A percentile compares a stretch with the other conserved stretches of the same genome.
phyloP scores from a whole-genome alignment of 768 basidiomycete genomes.

The Leccinum barrowsii region DNA sequence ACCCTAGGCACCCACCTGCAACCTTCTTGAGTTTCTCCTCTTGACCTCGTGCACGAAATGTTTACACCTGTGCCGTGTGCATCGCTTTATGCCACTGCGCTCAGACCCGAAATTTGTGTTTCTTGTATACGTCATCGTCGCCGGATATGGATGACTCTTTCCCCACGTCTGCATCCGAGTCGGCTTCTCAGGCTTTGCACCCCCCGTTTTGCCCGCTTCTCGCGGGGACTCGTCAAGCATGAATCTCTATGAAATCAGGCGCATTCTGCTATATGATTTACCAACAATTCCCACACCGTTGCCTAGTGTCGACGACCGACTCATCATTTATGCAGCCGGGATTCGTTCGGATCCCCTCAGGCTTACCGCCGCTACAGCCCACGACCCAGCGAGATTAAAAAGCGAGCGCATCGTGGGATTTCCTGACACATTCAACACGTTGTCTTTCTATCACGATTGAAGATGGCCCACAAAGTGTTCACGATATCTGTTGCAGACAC shows the following conservation, averaged over 20 bases:
- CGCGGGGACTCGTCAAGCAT: neutral
- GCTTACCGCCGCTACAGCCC: neutral
- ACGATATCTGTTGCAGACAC: conserved; percentile 43
- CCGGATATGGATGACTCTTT: neutral
- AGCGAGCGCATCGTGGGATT: neutral
- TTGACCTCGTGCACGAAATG: neutral
- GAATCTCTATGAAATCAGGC: neutral
- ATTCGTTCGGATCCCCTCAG: neutral
- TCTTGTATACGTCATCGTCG: conserved; percentile 6
- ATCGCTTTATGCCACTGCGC: neutral
- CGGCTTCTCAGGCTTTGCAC: neutral
- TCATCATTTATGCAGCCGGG: neutral
- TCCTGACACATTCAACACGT: neutral
- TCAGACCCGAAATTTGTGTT: neutral
- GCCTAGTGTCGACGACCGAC: neutral
- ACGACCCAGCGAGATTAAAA: neutral
- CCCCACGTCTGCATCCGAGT: neutral
- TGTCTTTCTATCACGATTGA: neutral
- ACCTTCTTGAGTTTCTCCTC: neutral
- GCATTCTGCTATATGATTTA: neutral
- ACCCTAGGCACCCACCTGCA: neutral
- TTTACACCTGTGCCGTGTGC: neutral
- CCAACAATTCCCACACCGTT: neutral
- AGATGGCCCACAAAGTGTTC: conserved; percentile 42
- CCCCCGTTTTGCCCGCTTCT: neutral